Conservation (phyloP, 345 rosid species). For the Psidium guajava region DNA sequence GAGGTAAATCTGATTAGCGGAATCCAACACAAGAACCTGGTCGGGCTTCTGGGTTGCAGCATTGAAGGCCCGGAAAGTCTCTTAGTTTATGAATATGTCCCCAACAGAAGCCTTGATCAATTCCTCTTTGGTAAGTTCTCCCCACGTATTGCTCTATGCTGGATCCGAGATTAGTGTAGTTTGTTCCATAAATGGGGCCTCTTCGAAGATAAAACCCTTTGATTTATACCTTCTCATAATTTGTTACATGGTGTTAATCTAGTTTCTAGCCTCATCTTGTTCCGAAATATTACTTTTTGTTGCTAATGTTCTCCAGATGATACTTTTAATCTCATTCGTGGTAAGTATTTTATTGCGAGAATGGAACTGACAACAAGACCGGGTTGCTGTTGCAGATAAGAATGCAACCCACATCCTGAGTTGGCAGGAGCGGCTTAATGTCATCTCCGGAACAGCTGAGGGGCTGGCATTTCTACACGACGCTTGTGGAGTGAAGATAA, state of each 20-base stretch:
- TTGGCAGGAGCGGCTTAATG: constrained; percentile 3
- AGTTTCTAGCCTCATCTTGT: background rate
- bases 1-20: constrained; percentile 13
- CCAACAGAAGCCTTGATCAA: constrained; percentile 13
- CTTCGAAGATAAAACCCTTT: background rate
- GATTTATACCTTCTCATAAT: background rate
- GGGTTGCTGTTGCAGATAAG: background rate
- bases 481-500: constrained; percentile 2
- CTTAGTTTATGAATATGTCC: constrained; percentile 11
- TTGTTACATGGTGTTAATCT: background rate
- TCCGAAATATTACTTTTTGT: background rate
- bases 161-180: background rate
- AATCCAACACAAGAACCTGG: constrained; percentile 18
- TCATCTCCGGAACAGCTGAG: constrained; percentile 9
- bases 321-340: background rate
- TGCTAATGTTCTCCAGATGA: background rate
- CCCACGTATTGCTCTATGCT: background rate
- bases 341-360: background rate
- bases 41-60: constrained; percentile 14
- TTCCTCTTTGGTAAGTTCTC: constrained; percentile 1
- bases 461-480: constrained; percentile 12
- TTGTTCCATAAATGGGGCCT: background rate
- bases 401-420: background rate
- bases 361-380: background rate
- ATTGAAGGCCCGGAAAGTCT: constrained; percentile 16